Conservation (phyloP, 768 basidiomycete species). For the Mycena olivaceomarginata region DNA sequence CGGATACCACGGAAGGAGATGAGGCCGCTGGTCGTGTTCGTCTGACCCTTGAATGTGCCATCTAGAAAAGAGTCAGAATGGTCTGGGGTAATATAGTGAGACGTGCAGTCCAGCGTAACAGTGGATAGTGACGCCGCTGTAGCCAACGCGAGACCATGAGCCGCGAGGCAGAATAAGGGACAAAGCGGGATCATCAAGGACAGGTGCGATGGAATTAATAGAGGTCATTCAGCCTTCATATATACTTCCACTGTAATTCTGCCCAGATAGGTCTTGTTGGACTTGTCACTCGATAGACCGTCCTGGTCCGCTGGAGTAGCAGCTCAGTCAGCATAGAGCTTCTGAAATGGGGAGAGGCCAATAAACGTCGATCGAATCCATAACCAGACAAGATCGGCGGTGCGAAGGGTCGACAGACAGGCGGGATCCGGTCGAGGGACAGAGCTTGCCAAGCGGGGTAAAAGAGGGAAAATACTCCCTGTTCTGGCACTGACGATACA, state of each 20-base stretch:
- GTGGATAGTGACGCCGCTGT: constrained; percentile 34
- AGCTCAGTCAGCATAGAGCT: neutral
- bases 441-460: neutral
- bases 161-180: neutral
- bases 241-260: neutral
- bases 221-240: neutral
- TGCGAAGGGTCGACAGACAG: neutral
- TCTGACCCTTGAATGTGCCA: constrained; percentile 59
- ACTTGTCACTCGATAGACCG: neutral
- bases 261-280: neutral
- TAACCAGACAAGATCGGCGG: neutral
- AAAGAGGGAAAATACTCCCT: neutral
- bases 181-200: neutral
- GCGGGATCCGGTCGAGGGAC: neutral
- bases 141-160: neutral
- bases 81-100: neutral
- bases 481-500: neutral
- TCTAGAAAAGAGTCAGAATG: constrained; percentile 50
- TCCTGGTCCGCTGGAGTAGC: neutral
- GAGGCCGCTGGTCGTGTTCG: constrained; percentile 54
- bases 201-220: neutral
- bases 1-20: constrained; percentile 64
- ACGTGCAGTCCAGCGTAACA: constrained; percentile 51
- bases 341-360: neutral
- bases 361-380: neutral